Base-by-base conservation (phyloP, 1,284 basidiomycete genomes). In the Boletus smithii region DNA sequence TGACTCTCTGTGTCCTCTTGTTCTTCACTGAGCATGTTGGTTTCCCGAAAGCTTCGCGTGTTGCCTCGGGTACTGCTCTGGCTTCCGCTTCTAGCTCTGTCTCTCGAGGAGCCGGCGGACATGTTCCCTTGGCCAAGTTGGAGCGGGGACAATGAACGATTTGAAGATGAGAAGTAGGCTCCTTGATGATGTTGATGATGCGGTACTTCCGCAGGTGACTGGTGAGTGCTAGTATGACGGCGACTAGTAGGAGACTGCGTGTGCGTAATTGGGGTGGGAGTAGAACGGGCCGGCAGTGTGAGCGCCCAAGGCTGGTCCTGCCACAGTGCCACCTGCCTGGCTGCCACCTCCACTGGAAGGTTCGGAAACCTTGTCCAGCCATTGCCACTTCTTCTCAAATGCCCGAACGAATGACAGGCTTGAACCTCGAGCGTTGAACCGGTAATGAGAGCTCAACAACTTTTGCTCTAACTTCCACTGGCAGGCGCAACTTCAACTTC, bases 61-160 rank as follows among this genome's bases (percentile, higher is more conserved):
- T 74, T 69, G 8, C 71, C 72, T 41, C 73, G 75, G 14, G 77
- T 77, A 56, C 80, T 80, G 61, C 77, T 74, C 43, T 77, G 65
- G 58, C 84, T 85, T 16, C 76, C 74, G 61, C 83, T 87, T 58
- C 84, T 74, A 8, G 67, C 66, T 26, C 71, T 73, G 32, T 75
- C 70, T 45, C 70, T 70, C 14, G 69, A 66, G 2, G 79, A 76
- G 47, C 74, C 72, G 8, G 69, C 60, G 13, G 83, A 83, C 40
- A 75, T 69, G 49, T 67, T 77, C 41, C 79, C n/a, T n/a, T n/a
- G n/a, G n/a, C n/a, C n/a, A n/a, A n/a, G 67, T 20, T 39, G 46
- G 8, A 26, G 6, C 68, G 73, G 69, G 13, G 73, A 71, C n/a
- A 70, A 59, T 6, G 74, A 66, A 39, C 74, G 68, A 30, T 44